Base-by-base conservation (phyloP, 1,284 basidiomycete genomes). In the Erythrobasidium hasegawianum region DNA sequence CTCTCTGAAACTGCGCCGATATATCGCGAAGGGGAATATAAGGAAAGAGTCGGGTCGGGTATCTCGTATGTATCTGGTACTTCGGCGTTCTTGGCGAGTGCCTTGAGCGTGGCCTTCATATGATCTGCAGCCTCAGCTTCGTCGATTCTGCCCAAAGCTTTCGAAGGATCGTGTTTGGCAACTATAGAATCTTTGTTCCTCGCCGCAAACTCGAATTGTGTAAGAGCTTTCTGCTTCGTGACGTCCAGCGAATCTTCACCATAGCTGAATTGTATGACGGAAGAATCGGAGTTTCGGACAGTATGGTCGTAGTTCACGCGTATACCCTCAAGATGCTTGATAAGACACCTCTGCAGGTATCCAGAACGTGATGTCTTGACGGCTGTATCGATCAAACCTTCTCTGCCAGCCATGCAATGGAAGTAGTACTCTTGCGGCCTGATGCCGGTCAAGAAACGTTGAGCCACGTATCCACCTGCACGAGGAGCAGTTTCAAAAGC, bases 351-450 rank as follows among this genome's bases (percentile, higher is more conserved):
- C 77, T 99, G 96, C 52, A 99, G 84, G 78, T 99, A 99, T 22
- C 96, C 96, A 11, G 96, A 99, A 71, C 96, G 90, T 71, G 90
- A 91, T 4, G 96, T 99, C 81, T 99, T 99, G 79, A 99, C 96
- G 56, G 96, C 96, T 10, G 96, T 99, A 77, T 99, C 96, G 75
- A 98, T 99, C 39, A 99, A 84, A 77, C 96, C 96, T 81, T 98
- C 96, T 73, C 96, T 87, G 60, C 96, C 96, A 68, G 96, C 94
- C 96, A 99, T 99, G 78, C 96, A 97, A 81, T 98, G 96, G 84
- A 99, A 99, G 81, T 97, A 99, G 81, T 97, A 99, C 78, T 99
- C 96, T 77, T 99, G 96, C 0, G 96, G 96, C 70, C 89, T 90
- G 76, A 99, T 88, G 68, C 96, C 96, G 18, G 96, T 98, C 81